phyloP scores from a whole-genome alignment of 1,139 yeast species.

The Hemisphaericaspora lyxosophila region DNA sequence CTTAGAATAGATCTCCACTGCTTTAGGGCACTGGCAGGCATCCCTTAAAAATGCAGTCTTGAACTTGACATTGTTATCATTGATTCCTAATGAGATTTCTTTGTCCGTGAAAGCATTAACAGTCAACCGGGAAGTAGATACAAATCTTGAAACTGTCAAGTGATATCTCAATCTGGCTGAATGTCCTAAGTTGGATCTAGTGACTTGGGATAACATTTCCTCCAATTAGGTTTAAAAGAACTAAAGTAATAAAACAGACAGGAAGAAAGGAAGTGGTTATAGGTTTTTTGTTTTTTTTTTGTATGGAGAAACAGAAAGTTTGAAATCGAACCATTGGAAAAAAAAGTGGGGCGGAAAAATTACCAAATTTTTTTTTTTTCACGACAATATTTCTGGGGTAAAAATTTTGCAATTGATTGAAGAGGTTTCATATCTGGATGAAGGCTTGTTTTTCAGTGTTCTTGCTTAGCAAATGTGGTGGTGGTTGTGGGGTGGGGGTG shows the following conservation, averaged over 20 bases:
- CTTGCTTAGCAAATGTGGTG: no score
- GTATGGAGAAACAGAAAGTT: no score
- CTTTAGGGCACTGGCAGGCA: conserved; percentile 49
- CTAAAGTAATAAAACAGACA: not conserved
- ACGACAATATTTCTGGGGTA: no score
- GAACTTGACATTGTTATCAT: conserved; percentile 37
- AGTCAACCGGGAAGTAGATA: conserved; percentile 8
- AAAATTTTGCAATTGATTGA: no score
- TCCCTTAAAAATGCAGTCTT: conserved; percentile 65
- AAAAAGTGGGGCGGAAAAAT: not conserved
- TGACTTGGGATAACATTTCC: conserved; percentile 16
- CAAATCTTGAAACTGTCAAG: conserved; percentile 3
- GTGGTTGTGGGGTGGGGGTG: no score
- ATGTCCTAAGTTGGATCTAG: conserved; percentile 22
- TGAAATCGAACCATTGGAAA: not conserved
- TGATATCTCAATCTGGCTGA: conserved; percentile 15
- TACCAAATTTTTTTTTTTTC: no score
- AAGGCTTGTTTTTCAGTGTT: no score
- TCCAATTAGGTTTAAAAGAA: not conserved
- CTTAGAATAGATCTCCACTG: conserved; percentile 56
- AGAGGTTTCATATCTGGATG: no score
- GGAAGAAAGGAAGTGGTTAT: no score
- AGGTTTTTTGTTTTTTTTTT: no score
- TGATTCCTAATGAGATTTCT: conserved; percentile 12
- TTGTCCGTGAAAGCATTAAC: conserved; percentile 9